Base-by-base conservation (phyloP, 2,329 filamentous ascomycete species). In the Dactylellina cionopaga region DNA sequence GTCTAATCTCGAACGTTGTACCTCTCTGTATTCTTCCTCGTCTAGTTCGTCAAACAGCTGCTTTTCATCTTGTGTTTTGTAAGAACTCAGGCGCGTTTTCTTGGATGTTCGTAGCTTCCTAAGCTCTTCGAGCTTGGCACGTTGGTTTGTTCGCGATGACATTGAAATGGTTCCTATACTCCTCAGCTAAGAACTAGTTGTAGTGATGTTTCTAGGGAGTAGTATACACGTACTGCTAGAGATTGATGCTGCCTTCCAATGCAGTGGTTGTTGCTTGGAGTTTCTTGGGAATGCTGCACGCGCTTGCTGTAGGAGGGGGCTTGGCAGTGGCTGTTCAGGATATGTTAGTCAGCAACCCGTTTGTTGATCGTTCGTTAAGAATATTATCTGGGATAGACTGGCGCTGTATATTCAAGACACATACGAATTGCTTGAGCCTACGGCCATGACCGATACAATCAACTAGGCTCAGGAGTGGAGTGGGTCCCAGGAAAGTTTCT, bases 21-120 rank as follows among this genome's bases (percentile, higher is more conserved):
- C 90, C 80, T 96, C 96, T 83, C 97, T 97, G 84, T 99, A 99
- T 55, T 91, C 91, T 78, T 95, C 94, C 78, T 99, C 95, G 79
- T 98, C 93, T 49, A 99, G 92, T 78, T 96, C 93, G 75, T 98
- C 95, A 82, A 98, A 99, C 44, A 99, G 84, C 76, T 91, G 88
- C 75, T 89, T 87, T 77, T 91, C 90, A 74, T 98, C 89, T 77
- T 92, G 87, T 74, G 97, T 87, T 81, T 96, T 84, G 83, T 98
- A 99, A 70, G 86, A 88, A 77, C 92, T 90, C 75, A 96, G 89
- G 76, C 90, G 89, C 82, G 95, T 97, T 84, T 96, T 96, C 81
- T 95, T 95, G 59, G 92, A 88, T 77, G 91, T 88, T 78, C 92
- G 90, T 76, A 96, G 87, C 79, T 91, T 92, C 78, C 87, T 87